Evolutionary conservation across 306 rosid genomes (phyloP), one percentile per base, ranked within the genome.

Genomic region (Citrullus amarus): DNA sequence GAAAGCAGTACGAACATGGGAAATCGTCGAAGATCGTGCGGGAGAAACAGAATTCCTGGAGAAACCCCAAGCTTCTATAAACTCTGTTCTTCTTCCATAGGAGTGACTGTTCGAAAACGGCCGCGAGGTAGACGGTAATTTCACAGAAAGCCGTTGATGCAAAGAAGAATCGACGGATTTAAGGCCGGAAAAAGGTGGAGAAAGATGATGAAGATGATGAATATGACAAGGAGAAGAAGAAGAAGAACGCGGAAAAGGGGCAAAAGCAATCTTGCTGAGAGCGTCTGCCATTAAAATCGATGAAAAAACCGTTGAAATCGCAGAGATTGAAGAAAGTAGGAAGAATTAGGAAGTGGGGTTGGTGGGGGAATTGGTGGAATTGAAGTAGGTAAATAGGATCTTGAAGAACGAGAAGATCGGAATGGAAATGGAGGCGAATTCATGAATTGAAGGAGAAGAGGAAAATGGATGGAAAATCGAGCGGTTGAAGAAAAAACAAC

Each of bases 281-380:
- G 78, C 62, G 17, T 73, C 78, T 3, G 78, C 78, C 78, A 73
- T 73, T 9, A 17, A 50, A 48, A 71, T 71, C 6, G n/a, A 44
- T 0, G 56, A 22, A 2, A 6, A 22, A 1, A 11, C 13, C 2
- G 0, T 6, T 6, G 75, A n/a, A 69, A 69, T 44, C 1, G 38
- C 2, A 14, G 11, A 0, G 16, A 73, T 51, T 9, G 46, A 28
- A 73, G 28, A 50, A 28, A 30, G 25, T 48, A 44, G 18, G 56
- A 69, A 18, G 75, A 20, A 69, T 43, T 41, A 3, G 9, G 75
- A 44, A 43, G 75, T 69, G 75, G 75, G 55, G 51, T 67, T 67
- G 32, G 73, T 66, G 51, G 7, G 55, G 43, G 43, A 39, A n/a
- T 20, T 20, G 10, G 69, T 12, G 69, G 34, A 62, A 62, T 6